Evolutionary conservation across 805 yeast species (phyloP).

Genomic region (Candida odintsovae): DNA sequence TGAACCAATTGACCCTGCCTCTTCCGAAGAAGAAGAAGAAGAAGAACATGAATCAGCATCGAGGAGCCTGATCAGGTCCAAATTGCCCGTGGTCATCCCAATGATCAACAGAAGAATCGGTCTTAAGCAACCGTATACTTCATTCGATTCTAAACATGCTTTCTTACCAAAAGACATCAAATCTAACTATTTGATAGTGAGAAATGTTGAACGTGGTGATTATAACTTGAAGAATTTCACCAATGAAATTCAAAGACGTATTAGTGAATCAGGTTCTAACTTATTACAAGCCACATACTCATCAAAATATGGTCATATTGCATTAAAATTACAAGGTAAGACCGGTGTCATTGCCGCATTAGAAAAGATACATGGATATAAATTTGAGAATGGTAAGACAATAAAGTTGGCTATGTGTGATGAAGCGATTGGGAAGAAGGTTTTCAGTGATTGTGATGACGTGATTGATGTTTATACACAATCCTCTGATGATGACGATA

Average conservation of each 20-base stretch:
- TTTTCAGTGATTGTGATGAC: not conserved
- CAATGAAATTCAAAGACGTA: not conserved
- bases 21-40: not conserved
- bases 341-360: slow-evolving; percentile 1
- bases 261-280: not conserved
- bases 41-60: no score
- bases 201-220: not conserved
- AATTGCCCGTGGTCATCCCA: not conserved
- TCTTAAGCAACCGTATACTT: not conserved
- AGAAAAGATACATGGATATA: slow-evolving; percentile 5
- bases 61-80: not conserved
- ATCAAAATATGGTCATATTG: not conserved
- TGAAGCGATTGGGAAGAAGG: slow-evolving; percentile 2
- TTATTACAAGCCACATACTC: not conserved
- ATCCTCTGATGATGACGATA: not conserved
- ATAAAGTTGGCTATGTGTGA: slow-evolving; percentile 7
- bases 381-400: not conserved
- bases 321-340: not conserved
- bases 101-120: not conserved
- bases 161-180: not conserved
- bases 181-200: slow-evolving; percentile 1
- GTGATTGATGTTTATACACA: not conserved
- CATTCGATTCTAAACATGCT: not conserved
- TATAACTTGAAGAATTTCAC: not conserved
- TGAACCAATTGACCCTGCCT: not conserved